These are phyloP conservation scores for Earliella scabrosa DNA, from an alignment of 1,284 basidiomycete species.

Conservation along the genomic window DNA sequence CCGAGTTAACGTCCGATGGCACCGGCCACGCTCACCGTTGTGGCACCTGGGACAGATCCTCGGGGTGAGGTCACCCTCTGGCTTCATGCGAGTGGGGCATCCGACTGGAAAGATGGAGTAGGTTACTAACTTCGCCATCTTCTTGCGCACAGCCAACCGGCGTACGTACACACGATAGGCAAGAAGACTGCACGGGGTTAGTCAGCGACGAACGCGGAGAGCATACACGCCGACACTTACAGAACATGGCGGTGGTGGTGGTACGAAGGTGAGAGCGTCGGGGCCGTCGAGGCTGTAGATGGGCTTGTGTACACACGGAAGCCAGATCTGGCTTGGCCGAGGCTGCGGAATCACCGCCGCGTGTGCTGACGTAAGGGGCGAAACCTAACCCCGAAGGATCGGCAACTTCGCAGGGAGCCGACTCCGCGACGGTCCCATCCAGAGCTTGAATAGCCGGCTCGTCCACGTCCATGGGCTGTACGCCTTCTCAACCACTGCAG, in stretches of 20 bases:
- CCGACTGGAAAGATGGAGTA: conserved; percentile 44
- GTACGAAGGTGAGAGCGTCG: conserved; percentile 3
- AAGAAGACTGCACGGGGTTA: conserved; percentile 44
- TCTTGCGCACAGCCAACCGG: background rate
- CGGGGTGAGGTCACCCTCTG: conserved; percentile 44
- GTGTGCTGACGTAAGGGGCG: conserved; percentile 7
- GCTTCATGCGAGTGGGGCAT: conserved; percentile 49
- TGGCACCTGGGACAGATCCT: conserved; percentile 55
- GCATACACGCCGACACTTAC: conserved; percentile 32
- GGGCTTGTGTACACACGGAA: background rate
- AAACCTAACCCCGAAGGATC: conserved; percentile 6
- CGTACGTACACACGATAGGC: conserved; percentile 49
- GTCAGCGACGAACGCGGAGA: conserved; percentile 4
- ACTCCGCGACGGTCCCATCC: background rate
- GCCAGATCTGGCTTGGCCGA: conserved; percentile 7
- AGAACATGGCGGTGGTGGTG: conserved; percentile 36
- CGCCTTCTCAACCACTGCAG: background rate
- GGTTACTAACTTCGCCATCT: conserved; percentile 3
- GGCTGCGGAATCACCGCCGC: conserved; percentile 17
- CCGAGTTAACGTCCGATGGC: conserved; percentile 2
- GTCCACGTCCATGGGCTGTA: background rate
- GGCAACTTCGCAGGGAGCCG: conserved; percentile 5
- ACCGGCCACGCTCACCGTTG: conserved; percentile 41
- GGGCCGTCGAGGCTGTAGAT: conserved; percentile 2
- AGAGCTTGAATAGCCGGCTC: background rate